Evolutionary conservation across 768 basidiomycete genomes (phyloP).

Genomic region (Inosperma sp.): DNA sequence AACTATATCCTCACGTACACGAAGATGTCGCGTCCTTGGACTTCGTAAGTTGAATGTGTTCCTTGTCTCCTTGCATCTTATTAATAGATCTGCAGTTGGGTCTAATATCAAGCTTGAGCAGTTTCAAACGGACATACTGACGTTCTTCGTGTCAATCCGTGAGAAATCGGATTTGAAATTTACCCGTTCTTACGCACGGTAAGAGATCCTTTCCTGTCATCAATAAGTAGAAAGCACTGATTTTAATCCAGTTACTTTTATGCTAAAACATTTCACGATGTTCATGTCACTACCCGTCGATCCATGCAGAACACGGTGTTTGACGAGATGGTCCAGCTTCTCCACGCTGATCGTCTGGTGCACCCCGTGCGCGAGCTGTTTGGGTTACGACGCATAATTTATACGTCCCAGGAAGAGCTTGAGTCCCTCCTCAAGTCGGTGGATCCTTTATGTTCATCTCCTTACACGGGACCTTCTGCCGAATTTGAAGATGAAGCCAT

Average conservation of each 20-base stretch:
- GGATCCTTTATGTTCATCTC: neutral
- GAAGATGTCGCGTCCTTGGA: slow-evolving; percentile 17
- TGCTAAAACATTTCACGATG: slow-evolving; percentile 4
- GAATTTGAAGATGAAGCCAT: neutral
- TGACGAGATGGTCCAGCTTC: slow-evolving; percentile 17
- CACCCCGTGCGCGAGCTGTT: slow-evolving; percentile 2
- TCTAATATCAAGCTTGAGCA: slow-evolving; percentile 4
- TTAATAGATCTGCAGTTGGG: slow-evolving; percentile 8
- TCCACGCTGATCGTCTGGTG: neutral
- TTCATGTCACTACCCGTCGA: slow-evolving; percentile 9
- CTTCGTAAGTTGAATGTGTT: slow-evolving; percentile 10
- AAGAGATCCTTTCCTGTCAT: neutral
- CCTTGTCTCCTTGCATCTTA: neutral
- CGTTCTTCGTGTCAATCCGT: slow-evolving; percentile 8
- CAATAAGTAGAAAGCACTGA: neutral
- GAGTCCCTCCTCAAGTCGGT: slow-evolving; percentile 5
- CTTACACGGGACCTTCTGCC: neutral
- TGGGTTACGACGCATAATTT: slow-evolving; percentile 14
- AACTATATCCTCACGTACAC: neutral
- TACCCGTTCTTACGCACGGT: slow-evolving; percentile 12
- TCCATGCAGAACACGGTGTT: slow-evolving; percentile 15
- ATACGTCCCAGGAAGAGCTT: slow-evolving; percentile 14
- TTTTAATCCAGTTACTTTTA: slow-evolving; percentile 11
- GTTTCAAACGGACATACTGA: slow-evolving; percentile 9
- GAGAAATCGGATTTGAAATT: slow-evolving; percentile 5